Base-by-base conservation (phyloP, 129 eudicot species). In the Scalesia atractyloides region DNA sequence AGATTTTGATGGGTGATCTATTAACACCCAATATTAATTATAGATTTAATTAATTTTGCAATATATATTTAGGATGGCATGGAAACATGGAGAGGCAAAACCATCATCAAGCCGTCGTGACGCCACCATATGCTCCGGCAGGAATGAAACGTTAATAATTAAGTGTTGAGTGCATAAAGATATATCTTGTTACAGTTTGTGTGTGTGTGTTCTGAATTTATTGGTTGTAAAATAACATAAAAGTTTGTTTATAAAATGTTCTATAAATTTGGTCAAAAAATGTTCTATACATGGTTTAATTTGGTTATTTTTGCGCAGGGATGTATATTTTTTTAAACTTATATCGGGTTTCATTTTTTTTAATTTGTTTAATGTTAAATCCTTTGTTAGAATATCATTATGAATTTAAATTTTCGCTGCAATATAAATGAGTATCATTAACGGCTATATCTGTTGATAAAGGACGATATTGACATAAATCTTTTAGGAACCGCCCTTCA, bases 21-120 rank as follows among this genome's bases (percentile, higher is more conserved):
- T 22, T 22, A 22, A 22, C 2, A 22, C 26, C 26, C 26, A 12
- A 59, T 30, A 59, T 59, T 59, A 12, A 59, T 26, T 22, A 44
- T 37, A 22, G 16, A 10, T 56, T 64, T 17, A 17, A 9, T 16
- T 16, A 6, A 7, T 56, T 18, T 49, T 22, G 6, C 13, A 11
- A 11, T 5, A 11, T 68, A n/a, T 67, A 5, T 72, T 9, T 58
- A 87, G 93, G 93, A 67, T 87, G 93, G 93, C 80, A 82, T 18
- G 89, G 86, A 48, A 85, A 82, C 34, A 56, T 74, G 62, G 80
- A 57, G 59, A 78, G 26, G 19, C 77, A 72, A 12, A 75, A 47
- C 3, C 84, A 66, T 3, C 72, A 47, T 5, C 84, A 66, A 1
- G 84, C 72, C 26, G 66, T 58, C 14, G 73, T 72, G 68, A 79